Evolutionary conservation across 768 basidiomycete species (phyloP).

Genomic region (Austroboletus eburneus): DNA sequence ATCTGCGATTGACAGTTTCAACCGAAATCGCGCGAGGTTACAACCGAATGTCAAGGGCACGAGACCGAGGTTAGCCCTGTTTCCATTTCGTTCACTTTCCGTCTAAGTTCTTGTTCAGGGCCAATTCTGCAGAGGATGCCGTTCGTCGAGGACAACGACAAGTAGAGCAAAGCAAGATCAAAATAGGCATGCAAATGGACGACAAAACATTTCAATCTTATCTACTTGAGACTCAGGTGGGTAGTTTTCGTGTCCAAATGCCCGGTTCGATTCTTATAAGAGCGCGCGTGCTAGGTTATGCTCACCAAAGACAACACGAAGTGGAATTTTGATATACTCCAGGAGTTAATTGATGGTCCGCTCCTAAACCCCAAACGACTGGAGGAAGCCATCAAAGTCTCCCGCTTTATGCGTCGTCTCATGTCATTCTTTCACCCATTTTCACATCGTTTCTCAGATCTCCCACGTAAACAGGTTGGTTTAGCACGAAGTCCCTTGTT

Average conservation of each 20-base stretch:
- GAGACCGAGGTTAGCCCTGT: constrained; percentile 55
- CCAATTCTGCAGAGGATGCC: constrained; percentile 81
- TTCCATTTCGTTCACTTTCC: background rate
- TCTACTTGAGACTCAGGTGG: constrained; percentile 83
- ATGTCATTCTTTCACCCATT: constrained; percentile 93
- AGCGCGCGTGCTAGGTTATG: constrained; percentile 56
- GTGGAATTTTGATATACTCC: constrained; percentile 89
- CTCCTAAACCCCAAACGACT: constrained; percentile 86
- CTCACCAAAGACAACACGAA: constrained; percentile 83
- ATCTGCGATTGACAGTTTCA: constrained; percentile 87
- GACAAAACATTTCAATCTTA: constrained; percentile 85
- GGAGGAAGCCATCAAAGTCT: constrained; percentile 91
- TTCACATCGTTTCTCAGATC: constrained; percentile 80
- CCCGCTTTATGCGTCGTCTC: constrained; percentile 85
- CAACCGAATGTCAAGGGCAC: constrained; percentile 56
- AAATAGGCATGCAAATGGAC: constrained; percentile 92
- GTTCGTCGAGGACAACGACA: constrained; percentile 85
- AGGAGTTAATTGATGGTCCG: constrained; percentile 89
- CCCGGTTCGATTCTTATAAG: background rate
- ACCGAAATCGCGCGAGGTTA: constrained; percentile 77
- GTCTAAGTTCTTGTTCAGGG: constrained; percentile 36
- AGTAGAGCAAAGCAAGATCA: constrained; percentile 85
- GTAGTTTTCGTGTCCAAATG: constrained; percentile 7
- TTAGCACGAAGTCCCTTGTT: background rate
- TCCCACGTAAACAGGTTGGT: constrained; percentile 62